A percentile compares a stretch with the other conserved stretches of the same genome.
phyloP scores from a whole-genome alignment of 2,329 filamentous ascomycete genomes.

The Cladosporium sp. region DNA sequence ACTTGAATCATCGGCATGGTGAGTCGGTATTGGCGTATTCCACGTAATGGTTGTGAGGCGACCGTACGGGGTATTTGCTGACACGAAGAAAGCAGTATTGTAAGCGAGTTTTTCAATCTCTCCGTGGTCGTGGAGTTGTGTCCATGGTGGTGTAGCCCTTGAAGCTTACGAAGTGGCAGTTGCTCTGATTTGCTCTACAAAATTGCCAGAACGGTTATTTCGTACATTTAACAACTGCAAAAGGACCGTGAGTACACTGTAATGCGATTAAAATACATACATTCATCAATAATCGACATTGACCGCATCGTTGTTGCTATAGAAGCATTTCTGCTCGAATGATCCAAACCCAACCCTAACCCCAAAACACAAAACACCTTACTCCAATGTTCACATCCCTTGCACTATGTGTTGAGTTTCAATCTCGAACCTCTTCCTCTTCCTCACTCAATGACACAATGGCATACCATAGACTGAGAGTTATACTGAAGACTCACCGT shows the following conservation, averaged over 20 bases:
- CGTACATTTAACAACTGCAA: neutral
- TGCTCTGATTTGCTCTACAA: neutral
- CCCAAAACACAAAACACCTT: neutral
- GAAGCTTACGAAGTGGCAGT: neutral
- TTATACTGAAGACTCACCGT: neutral
- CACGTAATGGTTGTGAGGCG: neutral
- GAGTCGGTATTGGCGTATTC: neutral
- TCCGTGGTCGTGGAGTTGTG: neutral
- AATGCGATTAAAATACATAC: neutral
- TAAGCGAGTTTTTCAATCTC: neutral
- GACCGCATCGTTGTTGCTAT: neutral
- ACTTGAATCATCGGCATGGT: neutral
- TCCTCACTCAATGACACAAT: neutral
- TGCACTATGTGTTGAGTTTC: neutral
- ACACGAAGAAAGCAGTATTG: neutral
- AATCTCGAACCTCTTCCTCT: neutral
- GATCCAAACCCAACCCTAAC: neutral
- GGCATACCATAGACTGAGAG: neutral
- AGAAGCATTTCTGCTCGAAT: neutral
- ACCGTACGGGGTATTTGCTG: neutral
- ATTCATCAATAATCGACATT: neutral
- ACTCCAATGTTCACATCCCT: neutral
- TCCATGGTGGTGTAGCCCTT: neutral
- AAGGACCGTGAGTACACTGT: fast-evolving
- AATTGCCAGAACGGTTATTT: neutral